A percentile compares a stretch with the other conserved stretches of the same genome.
These are phyloP conservation scores for Globisporangium carolinianum DNA, from an alignment of 352 stramenopile species.

Conservation along the genomic window DNA sequence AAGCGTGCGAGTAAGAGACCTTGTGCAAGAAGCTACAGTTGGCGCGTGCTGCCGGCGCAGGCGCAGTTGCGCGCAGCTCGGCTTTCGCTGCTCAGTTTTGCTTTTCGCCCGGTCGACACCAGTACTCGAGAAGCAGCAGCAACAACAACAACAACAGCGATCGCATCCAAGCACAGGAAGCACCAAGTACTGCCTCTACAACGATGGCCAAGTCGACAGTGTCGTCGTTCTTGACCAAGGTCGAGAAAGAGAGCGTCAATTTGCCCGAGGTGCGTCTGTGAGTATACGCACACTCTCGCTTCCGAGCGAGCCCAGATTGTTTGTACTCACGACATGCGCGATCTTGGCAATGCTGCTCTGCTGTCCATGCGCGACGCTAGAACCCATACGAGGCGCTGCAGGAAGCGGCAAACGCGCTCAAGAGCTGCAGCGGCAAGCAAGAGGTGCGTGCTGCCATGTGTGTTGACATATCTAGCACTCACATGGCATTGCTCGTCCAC, in stretches of 20 bases:
- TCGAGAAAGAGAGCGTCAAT: conserved; percentile 30
- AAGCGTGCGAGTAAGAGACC: too few relatives aligned
- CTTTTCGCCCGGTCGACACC: conserved; percentile 2
- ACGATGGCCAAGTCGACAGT: conserved; percentile 7
- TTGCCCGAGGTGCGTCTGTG: conserved; percentile 24
- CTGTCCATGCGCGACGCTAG: conserved; percentile 8
- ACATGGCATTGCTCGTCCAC: too few relatives aligned
- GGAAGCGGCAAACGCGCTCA: conserved; percentile 24
- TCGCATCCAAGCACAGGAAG: conserved; percentile 4
- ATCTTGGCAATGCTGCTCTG: neutral
- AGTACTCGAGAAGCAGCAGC: neutral
- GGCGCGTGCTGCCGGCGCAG: neutral
- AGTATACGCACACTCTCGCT: neutral
- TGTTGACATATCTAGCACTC: neutral
- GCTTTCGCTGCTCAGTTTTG: conserved; percentile 2
- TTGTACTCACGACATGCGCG: neutral
- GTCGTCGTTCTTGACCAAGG: conserved; percentile 26
- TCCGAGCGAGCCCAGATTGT: neutral
- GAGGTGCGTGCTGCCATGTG: conserved; percentile 5
- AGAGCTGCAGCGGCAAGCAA: conserved; percentile 23
- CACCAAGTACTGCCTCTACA: neutral
- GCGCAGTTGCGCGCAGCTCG: neutral
- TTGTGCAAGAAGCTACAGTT: too few relatives aligned
- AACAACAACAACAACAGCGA: neutral
- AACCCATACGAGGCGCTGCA: conserved; percentile 31